These are phyloP conservation scores for Aegilops longissima DNA, from an alignment of 176 grass and related monocot species.

Conservation along the genomic window DNA sequence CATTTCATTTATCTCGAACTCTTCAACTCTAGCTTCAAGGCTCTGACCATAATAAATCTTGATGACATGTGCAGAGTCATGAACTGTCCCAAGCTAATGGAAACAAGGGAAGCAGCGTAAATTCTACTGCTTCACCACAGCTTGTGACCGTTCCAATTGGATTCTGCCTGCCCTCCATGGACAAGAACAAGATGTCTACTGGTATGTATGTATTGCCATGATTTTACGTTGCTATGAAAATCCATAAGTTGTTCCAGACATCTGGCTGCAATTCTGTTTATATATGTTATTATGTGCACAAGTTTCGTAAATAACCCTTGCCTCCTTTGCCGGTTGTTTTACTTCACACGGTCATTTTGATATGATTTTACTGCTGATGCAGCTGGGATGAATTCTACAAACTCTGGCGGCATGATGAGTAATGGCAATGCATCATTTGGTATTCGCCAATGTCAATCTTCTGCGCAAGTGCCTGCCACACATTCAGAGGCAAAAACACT, in stretches of 20 bases:
- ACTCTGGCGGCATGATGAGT: not conserved
- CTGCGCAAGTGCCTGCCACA: constrained; percentile 19
- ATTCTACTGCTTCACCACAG: constrained; percentile 21
- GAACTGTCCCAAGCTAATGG: constrained; percentile 48
- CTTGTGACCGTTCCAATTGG: constrained; percentile 59
- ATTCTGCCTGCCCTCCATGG: constrained; percentile 46
- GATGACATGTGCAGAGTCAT: constrained; percentile 46
- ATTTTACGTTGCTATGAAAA: constrained; percentile 18
- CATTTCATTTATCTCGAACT: constrained; percentile 17
- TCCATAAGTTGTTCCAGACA: constrained; percentile 15
- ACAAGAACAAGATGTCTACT: constrained; percentile 37
- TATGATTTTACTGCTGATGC: constrained; percentile 19
- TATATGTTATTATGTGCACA: not conserved
- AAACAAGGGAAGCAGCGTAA: constrained; percentile 20
- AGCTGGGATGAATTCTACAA: constrained; percentile 37
- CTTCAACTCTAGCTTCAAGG: constrained; percentile 10
- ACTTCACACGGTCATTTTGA: not conserved
- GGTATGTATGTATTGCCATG: constrained; percentile 41
- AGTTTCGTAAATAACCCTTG: not conserved
- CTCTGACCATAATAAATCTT: constrained; percentile 21
- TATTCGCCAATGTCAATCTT: constrained; percentile 26
- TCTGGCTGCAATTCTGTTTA: not conserved
- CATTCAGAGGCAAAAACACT: constrained; percentile 20
- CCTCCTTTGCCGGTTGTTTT: not conserved
- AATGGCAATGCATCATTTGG: constrained; percentile 40